These are phyloP conservation scores for Zoysia japonica DNA, from an alignment of 176 grass and related monocot species.

Conservation along the genomic window DNA sequence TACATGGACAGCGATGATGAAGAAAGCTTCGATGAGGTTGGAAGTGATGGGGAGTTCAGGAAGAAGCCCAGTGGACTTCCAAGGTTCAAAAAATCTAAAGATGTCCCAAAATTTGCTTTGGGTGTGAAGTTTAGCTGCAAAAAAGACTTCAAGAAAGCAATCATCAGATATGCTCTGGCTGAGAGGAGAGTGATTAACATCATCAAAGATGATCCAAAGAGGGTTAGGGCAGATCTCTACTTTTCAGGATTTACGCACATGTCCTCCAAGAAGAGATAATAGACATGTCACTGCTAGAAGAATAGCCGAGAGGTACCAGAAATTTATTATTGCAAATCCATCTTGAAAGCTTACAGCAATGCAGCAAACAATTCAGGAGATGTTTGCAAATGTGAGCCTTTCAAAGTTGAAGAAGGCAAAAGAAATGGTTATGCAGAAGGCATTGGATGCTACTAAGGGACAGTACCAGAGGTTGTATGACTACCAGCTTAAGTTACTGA, in stretches of 20 bases:
- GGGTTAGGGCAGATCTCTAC: neutral
- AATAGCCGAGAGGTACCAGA: neutral
- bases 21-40: neutral
- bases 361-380: neutral
- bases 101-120: neutral
- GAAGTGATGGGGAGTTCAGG: neutral
- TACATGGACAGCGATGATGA: neutral
- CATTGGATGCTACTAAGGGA: neutral
- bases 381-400: neutral
- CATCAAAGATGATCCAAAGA: neutral
- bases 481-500: neutral
- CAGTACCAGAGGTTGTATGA: neutral
- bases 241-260: neutral
- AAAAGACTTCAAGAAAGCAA: neutral
- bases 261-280: neutral
- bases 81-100: neutral
- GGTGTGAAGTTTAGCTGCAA: constrained; percentile 4
- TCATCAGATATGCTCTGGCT: neutral
- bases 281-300: neutral
- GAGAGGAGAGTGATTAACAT: neutral
- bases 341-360: neutral
- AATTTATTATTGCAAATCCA: neutral
- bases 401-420: neutral
- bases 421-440: neutral
- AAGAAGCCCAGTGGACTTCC: neutral